Evolutionary conservation across 805 yeast species (phyloP).

Genomic region (Barnettozyma sp.): DNA sequence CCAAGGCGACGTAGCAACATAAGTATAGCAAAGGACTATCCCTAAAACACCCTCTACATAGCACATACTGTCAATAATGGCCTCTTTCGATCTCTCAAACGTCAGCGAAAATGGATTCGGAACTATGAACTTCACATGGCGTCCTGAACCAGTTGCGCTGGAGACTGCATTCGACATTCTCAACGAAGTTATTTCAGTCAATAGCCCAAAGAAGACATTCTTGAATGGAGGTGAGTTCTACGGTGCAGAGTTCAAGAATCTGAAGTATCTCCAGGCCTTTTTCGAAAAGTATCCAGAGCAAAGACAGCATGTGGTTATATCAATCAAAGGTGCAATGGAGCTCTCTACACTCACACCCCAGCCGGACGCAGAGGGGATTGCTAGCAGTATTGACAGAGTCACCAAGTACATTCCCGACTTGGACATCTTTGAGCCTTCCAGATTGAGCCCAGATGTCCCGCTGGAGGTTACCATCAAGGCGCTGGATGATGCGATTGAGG

Average conservation of each 20-base stretch:
- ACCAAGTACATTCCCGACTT: conserved; percentile 36
- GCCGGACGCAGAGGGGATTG: conserved; percentile 42
- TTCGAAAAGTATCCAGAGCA: conserved; percentile 50
- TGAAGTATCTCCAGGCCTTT: conserved; percentile 51
- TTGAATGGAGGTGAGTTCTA: conserved; percentile 79
- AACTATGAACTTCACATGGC: conserved; percentile 77
- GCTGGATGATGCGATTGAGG: conserved; percentile 50
- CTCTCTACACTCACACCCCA: conserved; percentile 36
- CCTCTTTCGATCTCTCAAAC: background rate
- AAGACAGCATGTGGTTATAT: conserved; percentile 48
- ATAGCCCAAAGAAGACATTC: conserved; percentile 38
- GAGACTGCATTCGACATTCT: conserved; percentile 49
- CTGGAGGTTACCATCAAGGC: conserved; percentile 52
- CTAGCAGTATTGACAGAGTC: conserved; percentile 40
- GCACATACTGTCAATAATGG: too few species aligned
- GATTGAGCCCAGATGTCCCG: conserved; percentile 54
- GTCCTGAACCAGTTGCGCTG: conserved; percentile 46
- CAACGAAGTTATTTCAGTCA: conserved; percentile 39
- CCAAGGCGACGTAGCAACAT: too few species aligned
- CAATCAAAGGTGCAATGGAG: conserved; percentile 61
- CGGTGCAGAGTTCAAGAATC: conserved; percentile 47
- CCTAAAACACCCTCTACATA: too few species aligned
- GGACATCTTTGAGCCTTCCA: conserved; percentile 65
- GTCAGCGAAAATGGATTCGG: conserved; percentile 51
- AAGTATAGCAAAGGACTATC: too few species aligned